Percentiles rank a stretch among this genome's conserved stretches.
phyloP scores from a whole-genome alignment of 2,329 filamentous ascomycete genomes.

The Aspergillus sclerotialis region DNA sequence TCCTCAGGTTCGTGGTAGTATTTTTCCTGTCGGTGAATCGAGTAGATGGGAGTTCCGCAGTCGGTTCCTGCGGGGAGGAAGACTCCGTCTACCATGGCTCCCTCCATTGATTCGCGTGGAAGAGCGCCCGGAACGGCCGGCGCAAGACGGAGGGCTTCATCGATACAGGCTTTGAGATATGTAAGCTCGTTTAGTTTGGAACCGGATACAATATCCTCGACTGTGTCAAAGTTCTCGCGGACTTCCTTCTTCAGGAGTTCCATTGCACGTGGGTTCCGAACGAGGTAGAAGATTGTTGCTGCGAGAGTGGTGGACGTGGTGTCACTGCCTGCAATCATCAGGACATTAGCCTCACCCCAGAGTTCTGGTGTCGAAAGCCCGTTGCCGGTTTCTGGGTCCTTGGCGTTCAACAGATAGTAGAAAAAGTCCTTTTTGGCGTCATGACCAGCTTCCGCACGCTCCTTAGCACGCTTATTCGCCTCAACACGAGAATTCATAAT shows the following conservation, averaged over 20 bases:
- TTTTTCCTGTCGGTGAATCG: slow-evolving; percentile 58
- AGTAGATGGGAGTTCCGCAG: slow-evolving; percentile 60
- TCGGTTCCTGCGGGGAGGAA: slow-evolving; percentile 48
- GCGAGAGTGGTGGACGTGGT: slow-evolving; percentile 60
- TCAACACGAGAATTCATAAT: slow-evolving; percentile 65
- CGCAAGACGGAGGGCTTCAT: slow-evolving; percentile 35
- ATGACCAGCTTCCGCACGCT: slow-evolving; percentile 50
- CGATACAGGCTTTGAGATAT: slow-evolving; percentile 37
- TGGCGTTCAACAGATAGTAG: slow-evolving; percentile 65
- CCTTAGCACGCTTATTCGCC: slow-evolving; percentile 58
- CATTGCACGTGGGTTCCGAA: slow-evolving; percentile 25
- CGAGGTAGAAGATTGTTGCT: slow-evolving; percentile 36
- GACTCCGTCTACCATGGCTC: slow-evolving; percentile 30
- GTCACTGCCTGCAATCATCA: slow-evolving; percentile 67
- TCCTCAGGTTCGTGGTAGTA: slow-evolving; percentile 56
- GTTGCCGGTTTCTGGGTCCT: slow-evolving; percentile 63
- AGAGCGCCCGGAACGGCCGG: slow-evolving; percentile 33
- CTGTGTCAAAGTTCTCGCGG: slow-evolving; percentile 24
- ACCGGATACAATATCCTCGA: slow-evolving; percentile 32
- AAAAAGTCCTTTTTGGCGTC: slow-evolving; percentile 68
- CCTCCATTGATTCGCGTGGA: slow-evolving; percentile 32
- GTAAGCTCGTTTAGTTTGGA: slow-evolving; percentile 25
- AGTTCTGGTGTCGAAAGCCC: slow-evolving; percentile 61
- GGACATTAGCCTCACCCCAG: slow-evolving; percentile 63
- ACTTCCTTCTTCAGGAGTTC: slow-evolving; percentile 29